Evolutionary conservation across 257 asterid species (phyloP).

Genomic region (Forsythia viridissima): DNA sequence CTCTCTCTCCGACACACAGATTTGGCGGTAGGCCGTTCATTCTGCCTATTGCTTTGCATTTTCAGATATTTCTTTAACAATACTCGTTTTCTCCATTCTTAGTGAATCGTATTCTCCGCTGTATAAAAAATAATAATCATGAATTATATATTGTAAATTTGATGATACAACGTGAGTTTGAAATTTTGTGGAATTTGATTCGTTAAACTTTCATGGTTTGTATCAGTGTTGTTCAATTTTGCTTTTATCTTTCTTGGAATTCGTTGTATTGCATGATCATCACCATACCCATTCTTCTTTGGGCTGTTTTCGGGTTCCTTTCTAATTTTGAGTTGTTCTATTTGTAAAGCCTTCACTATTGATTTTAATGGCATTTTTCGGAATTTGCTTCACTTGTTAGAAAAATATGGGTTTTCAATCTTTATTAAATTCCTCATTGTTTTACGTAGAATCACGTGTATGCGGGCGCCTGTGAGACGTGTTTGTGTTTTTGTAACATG

Average conservation of each 20-base stretch:
- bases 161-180: constrained; percentile 24
- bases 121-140: not conserved
- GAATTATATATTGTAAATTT: constrained; percentile 20
- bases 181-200: constrained; percentile 22
- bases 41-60: constrained; percentile 33
- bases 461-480: no score
- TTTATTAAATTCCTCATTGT: not conserved
- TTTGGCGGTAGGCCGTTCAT: constrained; percentile 63
- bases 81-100: constrained; percentile 4
- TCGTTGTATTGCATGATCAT: constrained; percentile 26
- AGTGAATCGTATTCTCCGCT: constrained; percentile 3
- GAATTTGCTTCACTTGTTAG: not conserved
- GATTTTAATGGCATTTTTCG: not conserved
- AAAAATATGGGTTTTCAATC: not conserved
- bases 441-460: not conserved
- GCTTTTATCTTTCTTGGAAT: constrained; percentile 4
- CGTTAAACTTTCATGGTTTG: constrained; percentile 32
- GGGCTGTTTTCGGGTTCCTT: not conserved
- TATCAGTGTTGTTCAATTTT: constrained; percentile 24
- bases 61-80: not conserved
- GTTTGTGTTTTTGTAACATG: constrained; percentile 2
- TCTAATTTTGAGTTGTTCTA: not conserved
- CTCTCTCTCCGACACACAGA: constrained; percentile 35
- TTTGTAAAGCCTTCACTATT: not conserved
- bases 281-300: not conserved